Percentiles rank a stretch among this genome's conserved stretches.
phyloP scores from a whole-genome alignment of 2,329 filamentous ascomycete species.

The Trichoderma citrinoviride region DNA sequence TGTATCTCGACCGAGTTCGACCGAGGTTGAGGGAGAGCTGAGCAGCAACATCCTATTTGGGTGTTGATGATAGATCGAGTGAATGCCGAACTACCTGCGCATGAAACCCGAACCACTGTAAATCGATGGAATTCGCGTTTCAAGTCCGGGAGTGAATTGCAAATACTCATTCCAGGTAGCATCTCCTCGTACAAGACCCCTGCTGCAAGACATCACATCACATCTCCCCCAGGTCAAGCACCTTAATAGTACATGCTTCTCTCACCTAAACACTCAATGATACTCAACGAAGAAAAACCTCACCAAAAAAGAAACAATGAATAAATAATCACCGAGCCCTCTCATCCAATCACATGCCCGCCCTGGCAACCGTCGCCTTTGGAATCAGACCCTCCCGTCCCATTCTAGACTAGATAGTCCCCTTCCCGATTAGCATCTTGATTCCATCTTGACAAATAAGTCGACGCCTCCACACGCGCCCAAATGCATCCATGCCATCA shows the following conservation, averaged over 20 bases:
- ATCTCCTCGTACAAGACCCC: no score
- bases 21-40: background rate
- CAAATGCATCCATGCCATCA: no score
- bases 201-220: no score
- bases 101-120: no score
- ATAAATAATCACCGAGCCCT: background rate
- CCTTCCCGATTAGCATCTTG: background rate
- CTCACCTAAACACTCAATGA: no score
- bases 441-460: conserved; percentile 8
- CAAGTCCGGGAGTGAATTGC: background rate
- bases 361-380: background rate
- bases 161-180: no score
- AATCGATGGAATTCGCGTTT: background rate
- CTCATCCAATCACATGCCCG: background rate
- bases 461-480: no score
- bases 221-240: no score
- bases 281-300: no score
- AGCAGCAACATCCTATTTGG: background rate
- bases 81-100: no score
- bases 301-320: background rate
- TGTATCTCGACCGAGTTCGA: background rate
- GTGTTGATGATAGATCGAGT: background rate
- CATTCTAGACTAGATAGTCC: background rate
- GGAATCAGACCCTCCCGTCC: background rate
- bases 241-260: no score